Evolutionary conservation across 2,329 filamentous ascomycete species (phyloP), one percentile per base, ranked within the genome.

Genomic region (Chaetomiaceae sp.): DNA sequence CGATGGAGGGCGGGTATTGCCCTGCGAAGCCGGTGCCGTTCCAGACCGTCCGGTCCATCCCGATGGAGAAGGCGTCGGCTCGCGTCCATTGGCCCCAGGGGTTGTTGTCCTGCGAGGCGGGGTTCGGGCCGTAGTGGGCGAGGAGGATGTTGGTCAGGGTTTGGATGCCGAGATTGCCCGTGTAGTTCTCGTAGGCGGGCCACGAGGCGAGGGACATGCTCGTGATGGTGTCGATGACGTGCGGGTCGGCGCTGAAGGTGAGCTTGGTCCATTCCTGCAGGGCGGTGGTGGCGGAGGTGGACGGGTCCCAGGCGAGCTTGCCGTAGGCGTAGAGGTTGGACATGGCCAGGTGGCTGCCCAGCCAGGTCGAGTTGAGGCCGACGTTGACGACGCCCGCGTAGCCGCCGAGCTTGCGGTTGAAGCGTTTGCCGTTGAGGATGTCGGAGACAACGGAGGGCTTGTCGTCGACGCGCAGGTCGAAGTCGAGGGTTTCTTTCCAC

Each of bases 41-140:
- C 49, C 65, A 68, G 0, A 84, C 76, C 0, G 83, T 86, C 10
- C 84, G 74, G 55, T 87, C 83, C 83, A 87, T 87, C 1, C 84
- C 83, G 45, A 87, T 78, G 4, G 68, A 69, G 17, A 66, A 54
- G 0, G 60, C 59, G 50, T 84, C 78, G 0, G 83, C 83, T 4
- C 83, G 75, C 0, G 83, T 86, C 81, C 83, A 87, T 59, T 85
- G 82, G 9, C 83, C 83, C 79, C 79, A 86, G 2, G 75, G 74
- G 54, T 85, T 86, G 55, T 71, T 70, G 52, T 87, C 83, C 57
- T 83, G 78, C 0, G 77, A 79, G 8, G 73, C 76, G 1, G 83
- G 81, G 47, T 81, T 84, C 0, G 84, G 81, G 0, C 84, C 83
- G 57, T 77, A 84, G 63, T 86, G 82, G 0, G 74, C 77, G 49